These are phyloP conservation scores for Drosera capensis DNA, from an alignment of 148 eudicot species.

Conservation along the genomic window DNA sequence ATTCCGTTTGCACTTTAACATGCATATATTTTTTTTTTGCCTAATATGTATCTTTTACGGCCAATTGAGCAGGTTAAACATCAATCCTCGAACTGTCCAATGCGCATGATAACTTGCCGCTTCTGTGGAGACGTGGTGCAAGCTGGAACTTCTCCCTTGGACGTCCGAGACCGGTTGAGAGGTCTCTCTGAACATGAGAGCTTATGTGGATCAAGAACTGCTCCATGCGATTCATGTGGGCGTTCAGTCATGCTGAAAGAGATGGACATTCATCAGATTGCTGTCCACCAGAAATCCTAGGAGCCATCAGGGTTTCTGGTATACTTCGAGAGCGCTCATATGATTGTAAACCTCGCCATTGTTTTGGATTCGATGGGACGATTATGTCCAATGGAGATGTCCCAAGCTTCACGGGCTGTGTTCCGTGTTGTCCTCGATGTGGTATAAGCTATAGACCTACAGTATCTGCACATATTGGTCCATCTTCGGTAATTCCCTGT, in stretches of 20 bases:
- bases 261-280: constrained; percentile 85
- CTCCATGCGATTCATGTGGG: constrained; percentile 91
- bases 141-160: constrained; percentile 59
- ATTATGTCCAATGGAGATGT: too few relatives aligned
- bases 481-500: too few relatives aligned
- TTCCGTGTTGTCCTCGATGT: too few relatives aligned
- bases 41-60: not conserved
- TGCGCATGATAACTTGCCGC: constrained; percentile 67
- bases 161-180: constrained; percentile 59
- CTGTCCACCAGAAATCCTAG: constrained; percentile 69
- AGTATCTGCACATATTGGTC: too few relatives aligned
- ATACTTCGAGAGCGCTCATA: too few relatives aligned
- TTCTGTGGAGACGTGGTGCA: constrained; percentile 88
- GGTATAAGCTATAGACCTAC: too few relatives aligned
- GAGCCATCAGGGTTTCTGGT: constrained; percentile 58
- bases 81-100: constrained; percentile 56
- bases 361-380: too few relatives aligned
- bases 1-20: not conserved
- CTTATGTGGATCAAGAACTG: constrained; percentile 75
- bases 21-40: not conserved
- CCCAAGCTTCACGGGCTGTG: too few relatives aligned
- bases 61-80: constrained; percentile 47
- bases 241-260: constrained; percentile 86
- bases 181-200: constrained; percentile 86
- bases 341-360: too few relatives aligned